A percentile compares a stretch with the other conserved stretches of the same genome.
Conservation (phyloP, 2,329 filamentous ascomycete genomes). For the Fusarium falciforme region DNA sequence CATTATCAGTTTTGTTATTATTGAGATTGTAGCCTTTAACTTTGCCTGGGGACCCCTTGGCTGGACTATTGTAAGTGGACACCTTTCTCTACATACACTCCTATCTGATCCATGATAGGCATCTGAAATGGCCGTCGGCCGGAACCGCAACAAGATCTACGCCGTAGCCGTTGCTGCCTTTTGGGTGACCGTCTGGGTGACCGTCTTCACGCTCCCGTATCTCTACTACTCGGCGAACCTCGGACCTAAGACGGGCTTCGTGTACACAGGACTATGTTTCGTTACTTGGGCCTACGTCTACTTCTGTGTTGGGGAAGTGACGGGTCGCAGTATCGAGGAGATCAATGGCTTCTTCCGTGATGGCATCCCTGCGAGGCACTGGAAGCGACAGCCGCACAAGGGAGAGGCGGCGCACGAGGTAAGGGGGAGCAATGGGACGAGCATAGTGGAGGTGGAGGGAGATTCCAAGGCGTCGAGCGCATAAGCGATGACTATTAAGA, state of each 20-base stretch:
- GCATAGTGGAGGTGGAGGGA: not conserved
- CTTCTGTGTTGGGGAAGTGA: constrained; percentile 50
- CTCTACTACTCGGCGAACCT: constrained; percentile 53
- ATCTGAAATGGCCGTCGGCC: constrained; percentile 60
- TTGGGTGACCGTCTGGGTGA: constrained; percentile 56
- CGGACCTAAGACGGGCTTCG: constrained; percentile 53
- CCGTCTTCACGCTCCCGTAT: constrained; percentile 54
- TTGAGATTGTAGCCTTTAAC: constrained; percentile 58
- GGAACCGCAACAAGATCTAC: constrained; percentile 52
- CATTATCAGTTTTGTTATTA: constrained; percentile 55
- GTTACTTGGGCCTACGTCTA: constrained; percentile 51
- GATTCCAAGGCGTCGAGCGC: not conserved
- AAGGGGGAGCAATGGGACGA: constrained; percentile 1
- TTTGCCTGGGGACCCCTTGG: constrained; percentile 55
- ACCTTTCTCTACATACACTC: accelerated
- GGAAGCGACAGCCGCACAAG: constrained; percentile 39
- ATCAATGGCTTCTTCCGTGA: constrained; percentile 45
- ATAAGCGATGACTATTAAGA: not conserved
- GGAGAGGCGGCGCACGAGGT: constrained; percentile 2
- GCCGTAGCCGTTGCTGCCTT: constrained; percentile 55
- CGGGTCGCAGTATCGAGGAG: constrained; percentile 45
- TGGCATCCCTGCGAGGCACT: constrained; percentile 42
- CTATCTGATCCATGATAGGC: constrained; percentile 38
- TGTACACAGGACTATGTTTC: constrained; percentile 50
- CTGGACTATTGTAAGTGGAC: constrained; percentile 50